Evolutionary conservation across 1,284 basidiomycete species (phyloP).

Genomic region (Ceratobasidium sp.): DNA sequence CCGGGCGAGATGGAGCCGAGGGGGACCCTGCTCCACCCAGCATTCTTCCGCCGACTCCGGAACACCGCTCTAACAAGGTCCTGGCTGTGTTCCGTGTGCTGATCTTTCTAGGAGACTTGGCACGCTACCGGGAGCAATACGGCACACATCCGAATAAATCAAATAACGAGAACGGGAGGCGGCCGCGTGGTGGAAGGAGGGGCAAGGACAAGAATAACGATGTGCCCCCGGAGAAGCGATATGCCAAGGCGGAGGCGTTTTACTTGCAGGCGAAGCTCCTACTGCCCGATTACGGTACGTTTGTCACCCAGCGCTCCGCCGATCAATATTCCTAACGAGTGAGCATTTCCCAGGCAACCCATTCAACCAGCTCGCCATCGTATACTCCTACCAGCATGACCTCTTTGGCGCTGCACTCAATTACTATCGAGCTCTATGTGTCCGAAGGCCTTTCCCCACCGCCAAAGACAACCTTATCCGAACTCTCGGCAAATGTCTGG

Average conservation of each 20-base stretch:
- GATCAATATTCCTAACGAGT: neutral
- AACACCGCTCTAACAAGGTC: constrained; percentile 70
- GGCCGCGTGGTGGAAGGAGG: constrained; percentile 35
- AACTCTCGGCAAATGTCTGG: constrained; percentile 73
- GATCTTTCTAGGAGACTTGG: constrained; percentile 93
- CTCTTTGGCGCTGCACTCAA: constrained; percentile 83
- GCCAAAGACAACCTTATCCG: constrained; percentile 86
- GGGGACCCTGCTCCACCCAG: constrained; percentile 9
- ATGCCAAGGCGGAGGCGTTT: constrained; percentile 74
- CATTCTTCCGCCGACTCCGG: constrained; percentile 59
- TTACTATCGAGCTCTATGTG: constrained; percentile 93
- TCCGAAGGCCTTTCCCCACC: constrained; percentile 85
- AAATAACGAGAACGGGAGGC: constrained; percentile 18
- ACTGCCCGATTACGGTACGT: constrained; percentile 70
- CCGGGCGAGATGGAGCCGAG: constrained; percentile 41
- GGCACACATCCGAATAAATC: constrained; percentile 63
- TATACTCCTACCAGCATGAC: constrained; percentile 86
- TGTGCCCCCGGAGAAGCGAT: constrained; percentile 68
- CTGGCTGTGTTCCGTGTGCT: constrained; percentile 86
- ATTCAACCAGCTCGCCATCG: constrained; percentile 94
- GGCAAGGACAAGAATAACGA: constrained; percentile 54
- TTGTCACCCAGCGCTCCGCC: neutral
- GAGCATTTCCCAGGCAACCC: constrained; percentile 73
- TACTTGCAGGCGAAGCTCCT: constrained; percentile 87
- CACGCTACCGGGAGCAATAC: constrained; percentile 92